Evolutionary conservation across 106 monocot species (phyloP), one percentile per base, ranked within the genome.

Genomic region (Dendrobium huoshanense): DNA sequence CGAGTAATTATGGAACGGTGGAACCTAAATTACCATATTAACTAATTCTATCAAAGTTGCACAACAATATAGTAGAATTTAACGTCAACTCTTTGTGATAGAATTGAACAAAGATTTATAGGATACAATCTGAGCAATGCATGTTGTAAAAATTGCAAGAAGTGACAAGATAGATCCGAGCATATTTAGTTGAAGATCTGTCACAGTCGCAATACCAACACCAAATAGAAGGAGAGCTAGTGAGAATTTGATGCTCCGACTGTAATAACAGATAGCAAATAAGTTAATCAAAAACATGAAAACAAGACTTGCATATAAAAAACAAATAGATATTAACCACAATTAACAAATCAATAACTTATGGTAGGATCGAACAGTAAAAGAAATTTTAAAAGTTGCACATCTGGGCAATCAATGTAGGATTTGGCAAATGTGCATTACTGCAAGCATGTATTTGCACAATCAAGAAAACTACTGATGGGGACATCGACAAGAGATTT

Each of bases 81-180:
- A 65, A 65, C 9, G 9, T 24, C 24, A 8, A 65, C 24, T 24
- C 25, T 9, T 25, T 25, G 25, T 24, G 64, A 9, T 1, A 7
- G 24, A 25, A 65, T 65, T 65, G 25, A 0, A 25, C 24, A 65
- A 22, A 25, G 24, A 64, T 24, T 72, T 72, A 44, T 77, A 90
- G 92, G 92, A 92, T 92, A 92, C 92, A 84, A 92, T 92, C 83
- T 92, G 92, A 43, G 92, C 87, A 75, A 92, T 80, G 75, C 92
- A 92, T 40, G 92, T 92, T 76, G 92, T 92, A 73, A 92, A 33
- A 78, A 92, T 79, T 74, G 92, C 92, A 56, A 92, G 86, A 27
- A 92, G 80, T 65, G 92, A 92, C 72, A 92, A 77, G 20, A 87
- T 64, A 78, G 87, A 87, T 77, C 92, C 92, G 78, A 89, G 78